phyloP scores from a whole-genome alignment of 1,284 basidiomycete species.

The Marasmius tenuissimus region DNA sequence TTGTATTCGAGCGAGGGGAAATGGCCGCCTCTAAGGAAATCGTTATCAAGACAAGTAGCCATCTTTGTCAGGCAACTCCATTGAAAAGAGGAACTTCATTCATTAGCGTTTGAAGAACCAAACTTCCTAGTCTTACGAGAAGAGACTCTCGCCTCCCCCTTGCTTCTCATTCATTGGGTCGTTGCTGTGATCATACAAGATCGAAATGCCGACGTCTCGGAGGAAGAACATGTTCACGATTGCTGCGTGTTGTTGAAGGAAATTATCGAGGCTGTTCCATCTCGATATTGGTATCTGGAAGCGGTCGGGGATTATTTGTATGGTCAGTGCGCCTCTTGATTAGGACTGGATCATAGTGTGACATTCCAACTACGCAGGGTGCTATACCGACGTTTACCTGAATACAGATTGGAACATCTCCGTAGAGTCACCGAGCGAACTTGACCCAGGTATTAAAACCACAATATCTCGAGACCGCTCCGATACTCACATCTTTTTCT shows the following conservation, averaged over 20 bases:
- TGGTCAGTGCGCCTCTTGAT: neutral
- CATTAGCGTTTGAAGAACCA: neutral
- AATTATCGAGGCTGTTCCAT: neutral
- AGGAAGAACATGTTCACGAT: neutral
- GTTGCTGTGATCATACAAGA: neutral
- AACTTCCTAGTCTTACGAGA: neutral
- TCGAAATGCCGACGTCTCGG: neutral
- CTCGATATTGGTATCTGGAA: neutral
- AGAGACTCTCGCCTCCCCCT: neutral
- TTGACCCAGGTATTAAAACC: neutral
- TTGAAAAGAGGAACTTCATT: neutral
- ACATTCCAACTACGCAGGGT: neutral
- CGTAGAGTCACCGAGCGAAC: neutral
- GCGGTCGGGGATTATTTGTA: neutral
- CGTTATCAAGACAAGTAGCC: neutral
- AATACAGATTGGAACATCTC: neutral
- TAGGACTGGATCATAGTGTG: neutral
- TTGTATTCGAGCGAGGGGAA: neutral
- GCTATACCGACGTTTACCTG: neutral
- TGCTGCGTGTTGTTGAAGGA: neutral
- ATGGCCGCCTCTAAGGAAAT: neutral
- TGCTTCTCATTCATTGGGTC: neutral
- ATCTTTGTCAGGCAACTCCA: neutral
- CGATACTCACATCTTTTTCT: neutral
- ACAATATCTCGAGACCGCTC: neutral